Evolutionary conservation across 1,139 yeast genomes (phyloP).

Genomic region (Wickerhamiella infanticola): DNA sequence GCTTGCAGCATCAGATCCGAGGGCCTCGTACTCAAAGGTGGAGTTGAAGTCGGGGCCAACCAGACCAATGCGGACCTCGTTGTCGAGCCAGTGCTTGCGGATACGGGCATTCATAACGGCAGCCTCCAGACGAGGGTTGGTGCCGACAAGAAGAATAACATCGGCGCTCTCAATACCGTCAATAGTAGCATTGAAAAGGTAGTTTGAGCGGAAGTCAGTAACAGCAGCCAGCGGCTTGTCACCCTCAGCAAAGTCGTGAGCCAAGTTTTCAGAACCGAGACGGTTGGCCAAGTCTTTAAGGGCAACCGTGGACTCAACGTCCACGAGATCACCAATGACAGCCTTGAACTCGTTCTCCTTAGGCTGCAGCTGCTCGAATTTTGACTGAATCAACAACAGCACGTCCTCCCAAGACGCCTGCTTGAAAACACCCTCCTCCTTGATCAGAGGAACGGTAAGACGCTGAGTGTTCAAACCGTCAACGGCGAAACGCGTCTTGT

Average conservation of each 20-base stretch:
- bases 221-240: slow-evolving; percentile 51
- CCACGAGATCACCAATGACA: slow-evolving; percentile 66
- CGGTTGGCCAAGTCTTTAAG: slow-evolving; percentile 65
- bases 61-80: slow-evolving; percentile 46
- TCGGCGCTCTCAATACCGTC: slow-evolving; percentile 75
- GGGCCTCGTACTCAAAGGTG: slow-evolving; percentile 49
- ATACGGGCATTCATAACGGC: slow-evolving; percentile 77
- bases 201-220: slow-evolving; percentile 63
- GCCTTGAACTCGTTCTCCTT: slow-evolving; percentile 64
- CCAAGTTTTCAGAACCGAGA: slow-evolving; percentile 68
- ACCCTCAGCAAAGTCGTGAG: slow-evolving; percentile 46
- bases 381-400: slow-evolving; percentile 51
- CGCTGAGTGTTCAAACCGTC: slow-evolving; percentile 83
- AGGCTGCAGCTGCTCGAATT: slow-evolving; percentile 43
- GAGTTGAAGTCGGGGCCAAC: slow-evolving; percentile 69
- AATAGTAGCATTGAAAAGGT: slow-evolving; percentile 64
- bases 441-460: slow-evolving; percentile 65
- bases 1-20: slow-evolving; percentile 48
- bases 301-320: slow-evolving; percentile 71
- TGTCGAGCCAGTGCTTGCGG: slow-evolving; percentile 66
- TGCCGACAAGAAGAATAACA: slow-evolving; percentile 61
- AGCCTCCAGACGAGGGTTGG: slow-evolving; percentile 85
- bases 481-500: slow-evolving; percentile 72
- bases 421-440: slow-evolving; percentile 55
- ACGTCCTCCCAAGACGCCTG: slow-evolving; percentile 86